A percentile compares a stretch with the other conserved stretches of the same genome.
phyloP scores from a whole-genome alignment of 257 asterid genomes.

The Scutellaria galericulata region DNA sequence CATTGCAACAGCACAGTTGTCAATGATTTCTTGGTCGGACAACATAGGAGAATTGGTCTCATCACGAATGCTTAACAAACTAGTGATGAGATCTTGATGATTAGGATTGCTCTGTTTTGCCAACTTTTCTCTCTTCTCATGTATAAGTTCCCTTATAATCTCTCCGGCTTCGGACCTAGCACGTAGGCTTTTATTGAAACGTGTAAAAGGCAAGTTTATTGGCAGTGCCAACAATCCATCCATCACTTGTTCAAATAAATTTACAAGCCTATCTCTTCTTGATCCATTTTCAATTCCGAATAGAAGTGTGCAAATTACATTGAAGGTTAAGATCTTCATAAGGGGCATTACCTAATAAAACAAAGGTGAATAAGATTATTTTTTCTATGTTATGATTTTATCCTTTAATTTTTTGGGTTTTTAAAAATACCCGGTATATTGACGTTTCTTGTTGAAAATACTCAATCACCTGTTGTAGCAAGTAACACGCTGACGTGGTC shows the following conservation, averaged over 20 bases:
- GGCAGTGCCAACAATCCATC: neutral
- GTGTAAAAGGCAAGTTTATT: conserved; percentile 10
- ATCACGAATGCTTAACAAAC: neutral
- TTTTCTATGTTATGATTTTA: too few species aligned
- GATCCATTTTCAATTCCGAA: conserved; percentile 2
- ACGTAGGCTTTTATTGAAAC: neutral
- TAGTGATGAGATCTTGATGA: conserved; percentile 4
- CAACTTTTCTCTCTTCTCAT: neutral
- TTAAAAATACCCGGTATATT: too few species aligned
- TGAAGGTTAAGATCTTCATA: conserved; percentile 5
- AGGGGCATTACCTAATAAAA: neutral
- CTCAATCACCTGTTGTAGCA: too few species aligned
- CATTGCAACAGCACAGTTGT: neutral
- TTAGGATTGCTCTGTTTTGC: neutral
- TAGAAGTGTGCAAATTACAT: neutral
- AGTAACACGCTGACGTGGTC: too few species aligned
- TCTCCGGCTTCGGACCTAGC: neutral
- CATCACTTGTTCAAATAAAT: neutral
- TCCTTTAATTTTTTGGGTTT: too few species aligned
- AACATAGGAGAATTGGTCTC: neutral
- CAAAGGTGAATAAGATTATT: neutral
- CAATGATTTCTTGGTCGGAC: neutral
- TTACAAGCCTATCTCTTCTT: neutral
- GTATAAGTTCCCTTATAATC: neutral
- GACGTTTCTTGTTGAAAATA: too few species aligned